Percentiles rank a stretch among this genome's conserved stretches.
Conservation (phyloP, 352 stramenopile genomes). For the Phytophthora ohioensis region DNA sequence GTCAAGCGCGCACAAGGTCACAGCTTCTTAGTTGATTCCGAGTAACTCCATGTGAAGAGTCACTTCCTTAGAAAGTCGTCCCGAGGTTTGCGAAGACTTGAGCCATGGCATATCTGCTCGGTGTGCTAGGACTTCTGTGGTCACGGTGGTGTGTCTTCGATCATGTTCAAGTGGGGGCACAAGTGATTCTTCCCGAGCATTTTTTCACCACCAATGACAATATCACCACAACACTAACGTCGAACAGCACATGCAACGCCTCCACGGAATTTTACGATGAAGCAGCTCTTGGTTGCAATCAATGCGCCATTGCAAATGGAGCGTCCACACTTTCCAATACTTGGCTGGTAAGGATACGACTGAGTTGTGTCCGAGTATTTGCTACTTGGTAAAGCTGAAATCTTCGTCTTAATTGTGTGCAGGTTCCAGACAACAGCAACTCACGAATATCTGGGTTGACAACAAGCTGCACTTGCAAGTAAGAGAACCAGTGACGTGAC, state of each 20-base stretch:
- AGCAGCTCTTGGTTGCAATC: constrained; percentile 60
- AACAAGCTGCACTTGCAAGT: constrained; percentile 59
- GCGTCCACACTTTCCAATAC: constrained; percentile 39
- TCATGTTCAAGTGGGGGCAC: constrained; percentile 9
- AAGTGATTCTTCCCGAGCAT: constrained; percentile 23
- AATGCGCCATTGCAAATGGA: constrained; percentile 51
- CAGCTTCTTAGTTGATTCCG: neutral
- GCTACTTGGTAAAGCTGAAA: neutral
- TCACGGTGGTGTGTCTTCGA: constrained; percentile 8
- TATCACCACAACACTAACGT: constrained; percentile 13
- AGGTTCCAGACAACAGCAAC: constrained; percentile 48
- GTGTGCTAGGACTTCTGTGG: constrained; percentile 15
- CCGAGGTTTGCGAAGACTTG: neutral
- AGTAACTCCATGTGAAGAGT: constrained; percentile 42
- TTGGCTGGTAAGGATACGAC: constrained; percentile 42
- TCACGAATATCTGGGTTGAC: constrained; percentile 35
- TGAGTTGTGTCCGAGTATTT: neutral
- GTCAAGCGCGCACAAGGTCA: neutral
- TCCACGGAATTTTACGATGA: constrained; percentile 67
- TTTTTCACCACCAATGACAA: constrained; percentile 13
- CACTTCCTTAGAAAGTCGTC: constrained; percentile 29
- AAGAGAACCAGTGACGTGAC: constrained; percentile 2
- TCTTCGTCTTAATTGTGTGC: neutral
- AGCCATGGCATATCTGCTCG: constrained; percentile 9
- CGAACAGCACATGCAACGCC: constrained; percentile 39